These are phyloP conservation scores for Fraxinus angustifolia DNA, from an alignment of 305 asterid genomes.

Conservation along the genomic window DNA sequence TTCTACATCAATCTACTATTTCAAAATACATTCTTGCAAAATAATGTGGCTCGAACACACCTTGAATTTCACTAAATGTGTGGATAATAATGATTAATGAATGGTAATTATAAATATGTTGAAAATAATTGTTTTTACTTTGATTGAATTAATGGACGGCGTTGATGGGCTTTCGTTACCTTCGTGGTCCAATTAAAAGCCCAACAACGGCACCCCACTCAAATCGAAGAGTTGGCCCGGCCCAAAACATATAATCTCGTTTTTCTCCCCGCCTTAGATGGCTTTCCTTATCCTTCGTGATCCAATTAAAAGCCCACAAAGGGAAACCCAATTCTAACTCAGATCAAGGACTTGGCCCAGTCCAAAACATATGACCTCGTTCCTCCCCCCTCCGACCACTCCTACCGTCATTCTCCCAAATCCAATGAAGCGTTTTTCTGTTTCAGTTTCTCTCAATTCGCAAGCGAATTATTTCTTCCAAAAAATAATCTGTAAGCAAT, in stretches of 20 bases:
- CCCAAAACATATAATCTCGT: neutral
- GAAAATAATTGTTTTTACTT: neutral
- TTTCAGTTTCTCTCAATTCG: conserved; percentile 23
- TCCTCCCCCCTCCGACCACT: neutral
- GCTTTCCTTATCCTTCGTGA: neutral
- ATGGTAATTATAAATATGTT: no score
- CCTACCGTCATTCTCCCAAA: neutral
- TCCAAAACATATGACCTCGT: neutral
- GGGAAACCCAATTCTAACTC: neutral
- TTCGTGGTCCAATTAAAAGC: neutral
- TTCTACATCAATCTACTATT: no score
- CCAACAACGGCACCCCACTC: neutral
- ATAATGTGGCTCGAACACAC: no score
- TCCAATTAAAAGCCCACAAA: neutral
- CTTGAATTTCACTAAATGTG: neutral
- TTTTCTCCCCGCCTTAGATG: neutral
- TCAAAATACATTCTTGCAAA: no score
- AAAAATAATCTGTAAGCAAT: conserved; percentile 11
- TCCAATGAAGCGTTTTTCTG: conserved; percentile 34
- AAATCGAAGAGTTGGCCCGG: neutral
- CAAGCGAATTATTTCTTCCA: conserved; percentile 16
- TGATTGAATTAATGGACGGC: neutral
- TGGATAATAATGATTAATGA: no score
- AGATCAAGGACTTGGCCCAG: neutral
- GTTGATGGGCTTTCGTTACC: neutral